Conservation (phyloP, 106 monocot species). For the Cymbidium sinense region DNA sequence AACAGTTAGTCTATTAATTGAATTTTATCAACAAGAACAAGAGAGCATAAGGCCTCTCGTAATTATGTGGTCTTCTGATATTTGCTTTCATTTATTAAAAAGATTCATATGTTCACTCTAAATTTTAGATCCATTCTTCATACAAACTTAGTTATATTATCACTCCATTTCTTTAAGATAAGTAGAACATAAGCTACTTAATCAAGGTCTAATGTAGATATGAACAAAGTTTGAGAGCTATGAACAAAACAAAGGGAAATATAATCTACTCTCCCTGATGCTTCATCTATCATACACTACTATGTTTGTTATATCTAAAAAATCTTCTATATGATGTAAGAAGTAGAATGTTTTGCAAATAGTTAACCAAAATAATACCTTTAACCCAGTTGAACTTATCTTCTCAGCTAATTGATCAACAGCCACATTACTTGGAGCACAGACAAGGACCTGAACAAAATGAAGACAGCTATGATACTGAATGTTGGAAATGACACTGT, state of each 20-base stretch:
- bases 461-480: constrained; percentile 1
- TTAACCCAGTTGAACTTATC: constrained; percentile 93
- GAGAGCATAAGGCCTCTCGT: no score
- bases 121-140: not conserved
- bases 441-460: constrained; percentile 77
- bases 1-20: not conserved
- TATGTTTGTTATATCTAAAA: not conserved
- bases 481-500: not conserved
- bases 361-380: constrained; percentile 32
- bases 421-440: constrained; percentile 99
- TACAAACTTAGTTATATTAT: not conserved
- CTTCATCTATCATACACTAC: not conserved
- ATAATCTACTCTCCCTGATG: not conserved
- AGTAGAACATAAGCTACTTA: not conserved
- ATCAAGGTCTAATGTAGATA: not conserved
- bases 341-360: not conserved
- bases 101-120: not conserved
- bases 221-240: not conserved
- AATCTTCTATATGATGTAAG: not conserved
- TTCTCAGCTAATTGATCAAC: constrained; percentile 99
- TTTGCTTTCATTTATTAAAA: not conserved
- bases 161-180: not conserved
- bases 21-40: not conserved
- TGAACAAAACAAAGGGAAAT: not conserved
- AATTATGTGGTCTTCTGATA: no score